Evolutionary conservation across 2,329 filamentous ascomycete species (phyloP), one percentile per base, ranked within the genome.

Genomic region (Dothistroma pini): DNA sequence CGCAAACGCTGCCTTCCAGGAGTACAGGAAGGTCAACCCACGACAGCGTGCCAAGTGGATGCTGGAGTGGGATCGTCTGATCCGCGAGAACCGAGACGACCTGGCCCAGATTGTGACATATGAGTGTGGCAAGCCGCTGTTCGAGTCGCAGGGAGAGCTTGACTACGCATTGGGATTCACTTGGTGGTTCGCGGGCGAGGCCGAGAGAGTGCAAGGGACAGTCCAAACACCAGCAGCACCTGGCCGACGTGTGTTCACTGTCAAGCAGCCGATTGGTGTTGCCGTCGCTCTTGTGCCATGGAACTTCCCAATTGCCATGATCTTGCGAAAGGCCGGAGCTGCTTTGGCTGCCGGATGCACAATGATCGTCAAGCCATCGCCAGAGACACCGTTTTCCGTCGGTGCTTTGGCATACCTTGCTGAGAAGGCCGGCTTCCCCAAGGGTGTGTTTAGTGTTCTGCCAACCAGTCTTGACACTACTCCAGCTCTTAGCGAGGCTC

Each of bases 191-290:
- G 79, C 80, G 8, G 84, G 84, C 2, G 84, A 87, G 68, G 84
- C 84, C 70, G 78, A 87, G 73, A 78, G 85, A 35, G 81, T 87
- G n/a, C 80, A 83, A 29, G 89, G 89, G 16, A 81, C 81, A 0
- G 81, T 88, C 4, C 82, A 84, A 51, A 79, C 81, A 0, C 81
- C 86, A 0, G 78, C 88, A 0, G 76, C 84, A 0, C 84, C 89
- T 0, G 84, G 85, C 34, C 79, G 89, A 6, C 80, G 89, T 12
- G 81, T 87, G 2, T 84, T 93, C 63, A 89, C 87, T 0, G 83
- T 92, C 67, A 93, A 93, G 77, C 88, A 90, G 74, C 88, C 88
- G 0, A 81, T 90, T 61, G 88, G 88, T 58, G 86, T 89, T 11
- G 81, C 84, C 0, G 87, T 83, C 0, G 88, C 87, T 0, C 76